Evolutionary conservation across 1,139 yeast species (phyloP).

Genomic region (Yamadazyma triangularis): DNA sequence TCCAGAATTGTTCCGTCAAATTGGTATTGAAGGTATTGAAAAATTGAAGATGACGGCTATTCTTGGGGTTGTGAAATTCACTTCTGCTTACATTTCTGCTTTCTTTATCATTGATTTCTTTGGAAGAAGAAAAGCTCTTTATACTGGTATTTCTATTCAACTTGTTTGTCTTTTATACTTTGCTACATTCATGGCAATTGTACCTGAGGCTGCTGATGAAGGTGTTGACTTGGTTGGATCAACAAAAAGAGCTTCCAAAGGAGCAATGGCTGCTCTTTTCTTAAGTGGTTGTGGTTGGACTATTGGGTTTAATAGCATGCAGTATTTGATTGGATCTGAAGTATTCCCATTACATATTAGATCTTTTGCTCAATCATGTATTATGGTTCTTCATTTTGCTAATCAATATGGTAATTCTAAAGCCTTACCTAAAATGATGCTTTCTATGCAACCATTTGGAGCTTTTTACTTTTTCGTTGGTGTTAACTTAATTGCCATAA

Average conservation of each 20-base stretch:
- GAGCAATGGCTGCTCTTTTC: conserved; percentile 51
- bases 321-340: conserved; percentile 56
- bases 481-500: conserved; percentile 34
- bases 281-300: conserved; percentile 60
- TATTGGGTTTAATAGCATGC: conserved; percentile 57
- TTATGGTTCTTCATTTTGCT: conserved; percentile 56
- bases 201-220: conserved; percentile 39
- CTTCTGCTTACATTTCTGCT: conserved; percentile 40
- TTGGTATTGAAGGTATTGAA: conserved; percentile 39
- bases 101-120: conserved; percentile 45
- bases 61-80: conserved; percentile 45
- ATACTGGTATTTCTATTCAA: conserved; percentile 36
- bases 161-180: conserved; percentile 28
- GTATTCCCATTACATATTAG: conserved; percentile 54
- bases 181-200: conserved; percentile 44
- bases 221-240: conserved; percentile 24
- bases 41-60: conserved; percentile 43
- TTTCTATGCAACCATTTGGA: conserved; percentile 46
- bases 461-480: conserved; percentile 53
- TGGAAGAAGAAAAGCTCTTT: conserved; percentile 41
- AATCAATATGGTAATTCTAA: conserved; percentile 60
- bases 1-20: conserved; percentile 48
- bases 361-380: conserved; percentile 48
- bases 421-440: conserved; percentile 51
- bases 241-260: conserved; percentile 37